These are phyloP conservation scores for Thelonectria discophora DNA, from an alignment of 2,329 filamentous ascomycete genomes.

Conservation along the genomic window DNA sequence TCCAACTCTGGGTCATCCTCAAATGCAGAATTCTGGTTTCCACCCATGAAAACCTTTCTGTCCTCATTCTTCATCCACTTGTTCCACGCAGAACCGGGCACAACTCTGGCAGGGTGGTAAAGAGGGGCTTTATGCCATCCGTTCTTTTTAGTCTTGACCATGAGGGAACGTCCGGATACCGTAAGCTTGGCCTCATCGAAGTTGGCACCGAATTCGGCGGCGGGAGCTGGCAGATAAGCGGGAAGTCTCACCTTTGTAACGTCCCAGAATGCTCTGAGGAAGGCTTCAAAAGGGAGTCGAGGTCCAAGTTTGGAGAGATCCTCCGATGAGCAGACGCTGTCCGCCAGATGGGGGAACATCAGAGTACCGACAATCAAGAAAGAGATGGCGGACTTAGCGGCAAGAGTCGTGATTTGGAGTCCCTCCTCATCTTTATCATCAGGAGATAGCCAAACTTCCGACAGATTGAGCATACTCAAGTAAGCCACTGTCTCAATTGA, in stretches of 20 bases:
- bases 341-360: constrained; percentile 27
- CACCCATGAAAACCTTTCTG: constrained; percentile 21
- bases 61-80: constrained; percentile 34
- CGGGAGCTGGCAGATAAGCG: constrained; percentile 13
- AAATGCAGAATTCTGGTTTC: background rate
- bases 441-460: constrained; percentile 23
- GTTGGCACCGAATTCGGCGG: constrained; percentile 35
- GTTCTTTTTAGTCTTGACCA: constrained; percentile 25
- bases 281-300: constrained; percentile 18
- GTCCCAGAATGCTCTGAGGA: constrained; percentile 30
- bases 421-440: constrained; percentile 26
- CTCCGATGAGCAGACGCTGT: constrained; percentile 12
- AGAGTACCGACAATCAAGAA: constrained; percentile 35
- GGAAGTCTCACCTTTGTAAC: constrained; percentile 24
- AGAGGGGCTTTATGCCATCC: constrained; percentile 26
- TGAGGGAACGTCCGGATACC: constrained; percentile 27
- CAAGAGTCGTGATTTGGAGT: constrained; percentile 26
- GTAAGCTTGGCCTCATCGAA: constrained; percentile 32
- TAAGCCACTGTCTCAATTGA: constrained; percentile 38
- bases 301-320: background rate
- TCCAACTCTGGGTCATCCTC: background rate
- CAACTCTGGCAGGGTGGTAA: constrained; percentile 34
- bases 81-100: constrained; percentile 39
- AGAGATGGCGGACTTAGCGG: constrained; percentile 31
- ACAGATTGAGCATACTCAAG: constrained; percentile 38